Conservation (phyloP, 2,329 filamentous ascomycete species). For the Ascochyta rabiei region DNA sequence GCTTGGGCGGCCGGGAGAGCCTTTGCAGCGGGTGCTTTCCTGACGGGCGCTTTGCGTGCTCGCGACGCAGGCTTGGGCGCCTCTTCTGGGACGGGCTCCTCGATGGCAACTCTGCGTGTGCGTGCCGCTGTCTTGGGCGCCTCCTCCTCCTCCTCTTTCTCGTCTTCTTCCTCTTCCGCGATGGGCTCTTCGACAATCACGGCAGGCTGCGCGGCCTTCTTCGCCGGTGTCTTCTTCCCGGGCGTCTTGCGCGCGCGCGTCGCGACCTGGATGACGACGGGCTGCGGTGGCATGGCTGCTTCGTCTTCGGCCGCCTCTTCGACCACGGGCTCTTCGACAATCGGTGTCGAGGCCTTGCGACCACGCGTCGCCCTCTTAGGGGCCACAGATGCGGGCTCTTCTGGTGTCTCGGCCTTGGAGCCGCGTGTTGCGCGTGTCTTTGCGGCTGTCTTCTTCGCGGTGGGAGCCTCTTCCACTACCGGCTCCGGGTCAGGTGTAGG, state of each 20-base stretch:
- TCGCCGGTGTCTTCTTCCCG: slow-evolving; percentile 27
- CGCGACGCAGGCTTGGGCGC: slow-evolving; percentile 23
- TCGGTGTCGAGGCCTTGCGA: slow-evolving; percentile 25
- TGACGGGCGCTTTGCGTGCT: slow-evolving; percentile 28
- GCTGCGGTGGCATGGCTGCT: slow-evolving; percentile 24
- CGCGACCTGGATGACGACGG: slow-evolving; percentile 30
- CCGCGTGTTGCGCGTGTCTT: slow-evolving; percentile 30
- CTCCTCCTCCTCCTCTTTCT: neutral
- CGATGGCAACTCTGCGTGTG: slow-evolving; percentile 20
- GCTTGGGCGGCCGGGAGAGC: slow-evolving; percentile 11
- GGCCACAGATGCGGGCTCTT: slow-evolving; percentile 23
- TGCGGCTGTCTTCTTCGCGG: slow-evolving; percentile 26
- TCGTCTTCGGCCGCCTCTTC: slow-evolving; percentile 13
- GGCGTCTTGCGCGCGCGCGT: slow-evolving; percentile 33
- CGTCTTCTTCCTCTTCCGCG: slow-evolving; percentile 9
- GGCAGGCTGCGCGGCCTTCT: slow-evolving; percentile 16
- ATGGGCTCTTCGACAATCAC: slow-evolving; percentile 20
- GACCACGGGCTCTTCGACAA: slow-evolving; percentile 19
- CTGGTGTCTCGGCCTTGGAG: slow-evolving; percentile 26
- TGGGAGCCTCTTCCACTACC: slow-evolving; percentile 16
- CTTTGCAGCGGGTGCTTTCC: slow-evolving; percentile 24
- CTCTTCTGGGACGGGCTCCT: slow-evolving; percentile 18
- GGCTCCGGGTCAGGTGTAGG: slow-evolving; percentile 16
- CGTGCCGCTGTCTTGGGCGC: slow-evolving; percentile 19
- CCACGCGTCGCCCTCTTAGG: slow-evolving; percentile 34